phyloP scores from a whole-genome alignment of 495 filamentous ascomycete genomes.

The Viridothelium virens region DNA sequence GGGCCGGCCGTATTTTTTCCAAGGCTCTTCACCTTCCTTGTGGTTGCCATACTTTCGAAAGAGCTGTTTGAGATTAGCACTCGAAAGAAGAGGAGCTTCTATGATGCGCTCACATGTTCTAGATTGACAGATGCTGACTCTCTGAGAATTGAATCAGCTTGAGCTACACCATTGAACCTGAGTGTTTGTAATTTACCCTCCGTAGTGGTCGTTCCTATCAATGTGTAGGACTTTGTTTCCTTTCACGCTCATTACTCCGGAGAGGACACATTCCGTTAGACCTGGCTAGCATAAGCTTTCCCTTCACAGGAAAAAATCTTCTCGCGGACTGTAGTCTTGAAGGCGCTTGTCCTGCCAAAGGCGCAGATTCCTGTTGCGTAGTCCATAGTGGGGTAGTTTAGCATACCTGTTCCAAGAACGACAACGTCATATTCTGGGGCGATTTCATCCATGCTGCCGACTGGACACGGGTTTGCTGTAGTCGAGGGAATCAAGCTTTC shows the following conservation, averaged over 20 bases:
- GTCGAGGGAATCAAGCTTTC: conserved; percentile 3
- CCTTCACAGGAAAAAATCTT: neutral
- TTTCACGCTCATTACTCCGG: conserved; percentile 95
- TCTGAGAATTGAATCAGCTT: conserved; percentile 43
- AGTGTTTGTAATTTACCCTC: conserved; percentile 59
- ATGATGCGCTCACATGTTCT: conserved; percentile 57
- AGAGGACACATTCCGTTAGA: conserved; percentile 96
- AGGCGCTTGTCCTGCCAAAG: conserved; percentile 14
- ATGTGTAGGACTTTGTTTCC: conserved; percentile 99
- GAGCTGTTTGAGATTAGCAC: conserved; percentile 47
- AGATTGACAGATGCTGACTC: conserved; percentile 93
- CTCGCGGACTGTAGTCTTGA: neutral
- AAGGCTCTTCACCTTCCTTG: conserved; percentile 73
- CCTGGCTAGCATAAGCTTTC: conserved; percentile 47
- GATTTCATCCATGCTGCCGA: conserved; percentile 82
- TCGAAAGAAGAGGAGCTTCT: neutral
- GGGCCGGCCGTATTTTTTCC: conserved; percentile 90
- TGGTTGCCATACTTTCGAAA: conserved; percentile 93
- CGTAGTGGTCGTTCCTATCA: conserved; percentile 97
- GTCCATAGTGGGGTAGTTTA: conserved; percentile 35
- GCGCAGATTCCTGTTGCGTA: conserved; percentile 25
- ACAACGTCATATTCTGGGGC: conserved; percentile 96
- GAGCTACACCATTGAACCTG: neutral
- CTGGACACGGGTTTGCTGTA: neutral
- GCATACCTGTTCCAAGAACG: conserved; percentile 88